Evolutionary conservation across 2,329 filamentous ascomycete species (phyloP).

Genomic region (Beauveria rudraprayagi): DNA sequence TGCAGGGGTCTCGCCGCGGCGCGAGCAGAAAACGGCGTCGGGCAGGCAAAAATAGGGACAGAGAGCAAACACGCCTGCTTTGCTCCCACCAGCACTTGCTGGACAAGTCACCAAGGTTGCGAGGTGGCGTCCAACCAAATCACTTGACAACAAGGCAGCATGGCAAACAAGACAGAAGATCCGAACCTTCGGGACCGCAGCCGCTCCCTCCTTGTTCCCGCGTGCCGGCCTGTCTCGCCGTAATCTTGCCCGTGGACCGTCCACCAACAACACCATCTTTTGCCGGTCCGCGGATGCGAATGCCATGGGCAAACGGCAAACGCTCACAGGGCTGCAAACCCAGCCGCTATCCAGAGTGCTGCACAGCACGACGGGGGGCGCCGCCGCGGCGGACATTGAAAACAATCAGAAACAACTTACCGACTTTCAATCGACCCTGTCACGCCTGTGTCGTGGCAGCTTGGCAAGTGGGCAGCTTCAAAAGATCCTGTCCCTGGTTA

Average conservation of each 20-base stretch:
- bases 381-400: not conserved
- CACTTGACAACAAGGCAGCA: not conserved
- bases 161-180: not conserved
- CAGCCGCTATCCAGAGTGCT: constrained; percentile 7
- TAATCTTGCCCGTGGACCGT: not conserved
- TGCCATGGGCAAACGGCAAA: not conserved
- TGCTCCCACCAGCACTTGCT: not conserved
- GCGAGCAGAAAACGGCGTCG: constrained; percentile 11
- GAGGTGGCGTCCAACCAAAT: not conserved
- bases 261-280: too few relatives aligned
- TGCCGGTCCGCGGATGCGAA: too few relatives aligned
- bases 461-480: not conserved
- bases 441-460: not conserved
- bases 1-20: constrained; percentile 3
- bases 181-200: not conserved
- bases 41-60: not conserved
- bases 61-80: not conserved
- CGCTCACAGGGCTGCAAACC: constrained; percentile 8
- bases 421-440: not conserved
- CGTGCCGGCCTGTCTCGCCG: not conserved
- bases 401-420: constrained; percentile 5
- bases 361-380: not conserved
- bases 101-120: not conserved
- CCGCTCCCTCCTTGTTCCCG: not conserved
- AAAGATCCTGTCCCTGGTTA: not conserved